Conservation (phyloP, 1,139 yeast species). For the Candida buenavistaensis region DNA sequence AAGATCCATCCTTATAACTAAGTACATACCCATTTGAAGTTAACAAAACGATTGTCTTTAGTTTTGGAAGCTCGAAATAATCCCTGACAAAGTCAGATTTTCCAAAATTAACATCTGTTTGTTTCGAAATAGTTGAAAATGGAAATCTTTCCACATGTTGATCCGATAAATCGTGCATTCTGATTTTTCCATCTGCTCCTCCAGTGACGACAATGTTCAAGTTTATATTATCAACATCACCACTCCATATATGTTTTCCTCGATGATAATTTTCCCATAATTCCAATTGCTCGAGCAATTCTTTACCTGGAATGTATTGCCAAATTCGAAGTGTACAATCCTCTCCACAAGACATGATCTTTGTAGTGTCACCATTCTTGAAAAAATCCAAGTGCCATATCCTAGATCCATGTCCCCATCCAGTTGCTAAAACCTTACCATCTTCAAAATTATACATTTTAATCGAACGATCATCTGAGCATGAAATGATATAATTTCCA, state of each 20-base stretch:
- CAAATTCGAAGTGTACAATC: slow-evolving; percentile 88
- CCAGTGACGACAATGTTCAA: slow-evolving; percentile 64
- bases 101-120: slow-evolving; percentile 23
- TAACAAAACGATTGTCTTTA: slow-evolving; percentile 51
- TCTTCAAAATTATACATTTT: slow-evolving; percentile 64
- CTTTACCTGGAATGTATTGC: slow-evolving; percentile 40
- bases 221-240: slow-evolving; percentile 51
- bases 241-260: slow-evolving; percentile 89
- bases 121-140: slow-evolving; percentile 32
- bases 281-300: slow-evolving; percentile 25
- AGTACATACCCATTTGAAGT: slow-evolving; percentile 66
- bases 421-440: slow-evolving; percentile 66
- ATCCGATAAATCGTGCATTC: slow-evolving; percentile 52
- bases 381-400: slow-evolving; percentile 81
- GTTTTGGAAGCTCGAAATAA: slow-evolving; percentile 42
- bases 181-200: slow-evolving; percentile 85
- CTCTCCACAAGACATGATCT: slow-evolving; percentile 73
- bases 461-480: slow-evolving; percentile 92
- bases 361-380: slow-evolving; percentile 23
- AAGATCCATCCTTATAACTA: slow-evolving; percentile 30
- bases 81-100: slow-evolving; percentile 65
- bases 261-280: slow-evolving; percentile 63
- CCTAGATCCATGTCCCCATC: slow-evolving; percentile 97
- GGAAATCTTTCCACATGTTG: slow-evolving; percentile 23
- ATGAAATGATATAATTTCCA: slow-evolving; percentile 64